These are phyloP conservation scores for Nemania sp. DNA, from an alignment of 2,329 filamentous ascomycete species.

Conservation along the genomic window DNA sequence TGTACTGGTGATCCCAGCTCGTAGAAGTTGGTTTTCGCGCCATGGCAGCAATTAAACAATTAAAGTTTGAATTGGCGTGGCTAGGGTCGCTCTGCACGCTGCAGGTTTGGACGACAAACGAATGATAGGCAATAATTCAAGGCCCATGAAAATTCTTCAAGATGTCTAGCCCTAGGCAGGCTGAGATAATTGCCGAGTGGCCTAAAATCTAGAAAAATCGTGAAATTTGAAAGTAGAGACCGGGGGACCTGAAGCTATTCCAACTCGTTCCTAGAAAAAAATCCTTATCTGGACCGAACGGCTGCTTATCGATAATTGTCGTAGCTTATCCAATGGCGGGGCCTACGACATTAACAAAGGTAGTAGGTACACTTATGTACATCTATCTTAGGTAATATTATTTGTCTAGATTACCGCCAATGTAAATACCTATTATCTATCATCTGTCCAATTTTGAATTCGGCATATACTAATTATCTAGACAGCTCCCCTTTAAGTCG, in stretches of 20 bases:
- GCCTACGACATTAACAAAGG: too few relatives aligned
- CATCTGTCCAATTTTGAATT: background rate
- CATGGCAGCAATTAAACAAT: constrained; percentile 57
- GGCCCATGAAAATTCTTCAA: background rate
- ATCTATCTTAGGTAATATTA: too few relatives aligned
- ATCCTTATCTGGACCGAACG: constrained; percentile 40
- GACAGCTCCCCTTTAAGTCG: background rate
- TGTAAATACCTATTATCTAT: background rate
- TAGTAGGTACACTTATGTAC: too few relatives aligned
- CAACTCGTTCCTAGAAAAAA: constrained; percentile 40
- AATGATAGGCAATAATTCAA: background rate
- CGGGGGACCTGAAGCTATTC: constrained; percentile 31
- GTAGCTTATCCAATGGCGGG: constrained; percentile 2
- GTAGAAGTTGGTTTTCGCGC: constrained; percentile 70
- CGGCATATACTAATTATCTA: background rate
- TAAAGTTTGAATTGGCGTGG: constrained; percentile 4
- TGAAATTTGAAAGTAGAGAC: background rate
- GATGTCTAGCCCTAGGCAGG: constrained; percentile 6
- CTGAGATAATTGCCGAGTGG: background rate
- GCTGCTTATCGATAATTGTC: constrained; percentile 34
- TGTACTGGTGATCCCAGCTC: constrained; percentile 86
- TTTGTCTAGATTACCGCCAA: background rate
- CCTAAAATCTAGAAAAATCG: constrained; percentile 12
- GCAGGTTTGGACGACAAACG: background rate
- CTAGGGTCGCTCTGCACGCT: background rate